These are phyloP conservation scores for Pseudonitzschia multistriata DNA, from an alignment of 108 stramenopile species.

Conservation along the genomic window DNA sequence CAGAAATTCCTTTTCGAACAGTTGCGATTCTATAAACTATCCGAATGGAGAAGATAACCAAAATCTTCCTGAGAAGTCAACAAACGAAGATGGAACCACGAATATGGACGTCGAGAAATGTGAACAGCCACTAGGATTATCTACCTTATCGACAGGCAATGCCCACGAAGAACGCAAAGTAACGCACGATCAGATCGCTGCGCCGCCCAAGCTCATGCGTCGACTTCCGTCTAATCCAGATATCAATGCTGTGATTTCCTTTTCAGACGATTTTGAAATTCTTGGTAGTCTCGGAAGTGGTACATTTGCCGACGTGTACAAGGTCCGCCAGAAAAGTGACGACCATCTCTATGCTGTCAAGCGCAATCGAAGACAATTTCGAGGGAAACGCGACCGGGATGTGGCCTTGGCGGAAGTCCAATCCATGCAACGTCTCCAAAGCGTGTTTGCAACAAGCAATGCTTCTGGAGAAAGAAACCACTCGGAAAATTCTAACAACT, in stretches of 20 bases:
- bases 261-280: slow-evolving; percentile 65
- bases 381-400: slow-evolving; percentile 77
- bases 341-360: slow-evolving; percentile 71
- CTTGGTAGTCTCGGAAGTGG: slow-evolving; percentile 69
- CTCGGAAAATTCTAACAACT: not conserved
- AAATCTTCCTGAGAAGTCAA: slow-evolving; percentile 11
- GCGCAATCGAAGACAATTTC: slow-evolving; percentile 74
- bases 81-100: not conserved
- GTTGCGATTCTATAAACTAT: not conserved
- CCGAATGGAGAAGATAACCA: not conserved
- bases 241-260: slow-evolving; percentile 38
- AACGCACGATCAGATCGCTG: slow-evolving; percentile 10
- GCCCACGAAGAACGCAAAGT: not conserved
- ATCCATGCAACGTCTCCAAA: slow-evolving; percentile 78
- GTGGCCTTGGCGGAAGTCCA: slow-evolving; percentile 73
- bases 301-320: slow-evolving; percentile 82
- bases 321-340: slow-evolving; percentile 67
- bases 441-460: slow-evolving; percentile 24
- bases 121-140: not conserved
- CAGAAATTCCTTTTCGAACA: not conserved
- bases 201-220: slow-evolving; percentile 28
- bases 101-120: slow-evolving; percentile 9
- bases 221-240: slow-evolving; percentile 21
- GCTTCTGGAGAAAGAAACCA: not conserved
- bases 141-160: not conserved